Base-by-base conservation (phyloP, 495 filamentous ascomycete genomes). In the Aspergillus bridgeri region DNA sequence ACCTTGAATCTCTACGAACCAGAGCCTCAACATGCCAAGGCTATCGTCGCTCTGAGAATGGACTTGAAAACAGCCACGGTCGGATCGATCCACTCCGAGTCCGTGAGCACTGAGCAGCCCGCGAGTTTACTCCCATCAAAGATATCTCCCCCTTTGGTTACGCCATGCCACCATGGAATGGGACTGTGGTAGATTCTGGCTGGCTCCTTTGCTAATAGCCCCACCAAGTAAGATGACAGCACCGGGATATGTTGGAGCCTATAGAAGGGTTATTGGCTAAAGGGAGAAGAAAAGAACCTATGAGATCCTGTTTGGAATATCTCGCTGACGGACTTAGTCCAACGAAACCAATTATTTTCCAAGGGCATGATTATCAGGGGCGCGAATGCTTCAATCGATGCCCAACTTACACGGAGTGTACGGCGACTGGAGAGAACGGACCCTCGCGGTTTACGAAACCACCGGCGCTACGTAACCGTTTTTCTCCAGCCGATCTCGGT, bases 401-500 rank as follows among this genome's bases (percentile, higher is more conserved):
- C 48, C 9, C 22, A 50, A 18, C 22, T 50, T 50, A 29, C 48
- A 50, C 17, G 29, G 29, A n/a, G 22, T 13, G 7, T 50, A 50
- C 48, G 25, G 22, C 8, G 21, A 23, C 47, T 27, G 48, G 22
- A 15, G 23, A 50, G 22, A 24, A 19, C 18, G n/a, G n/a, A n/a
- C 48, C 17, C 9, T 27, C 11, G 48, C 21, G 21, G 48, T 27
- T n/a, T 17, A 5, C 17, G 20, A 15, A n/a, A 6, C 48, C 22
- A 50, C 48, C 48, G 9, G 48, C 17, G 48, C 48, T 19, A 50
- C 17, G 17, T 23, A 50, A 27, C 27, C 48, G 23, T 50, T 50
- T 50, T n/a, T 17, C 21, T 50, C 27, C 48, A 50, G 48, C 48
- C 22, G 9, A 27, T 50, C 21, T n/a, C 48, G 6, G 48, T 18